A percentile compares a stretch with the other conserved stretches of the same genome.
Evolutionary conservation across 352 stramenopile species (phyloP).

Genomic region (Blastocystis sp.): DNA sequence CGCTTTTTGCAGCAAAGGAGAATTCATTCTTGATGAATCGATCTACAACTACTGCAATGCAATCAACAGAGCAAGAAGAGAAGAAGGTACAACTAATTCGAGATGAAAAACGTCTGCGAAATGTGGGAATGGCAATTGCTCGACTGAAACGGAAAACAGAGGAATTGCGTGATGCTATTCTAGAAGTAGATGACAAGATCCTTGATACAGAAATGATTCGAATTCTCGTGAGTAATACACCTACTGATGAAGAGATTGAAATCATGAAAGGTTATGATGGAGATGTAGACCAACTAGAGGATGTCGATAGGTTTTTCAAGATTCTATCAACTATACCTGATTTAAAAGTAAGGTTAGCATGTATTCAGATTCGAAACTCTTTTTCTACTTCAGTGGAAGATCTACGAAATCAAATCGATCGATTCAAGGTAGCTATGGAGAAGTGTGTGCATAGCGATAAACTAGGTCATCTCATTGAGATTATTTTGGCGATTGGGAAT

Average conservation of each 20-base stretch:
- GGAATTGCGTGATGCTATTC: not conserved
- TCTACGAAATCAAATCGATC: conserved; percentile 71
- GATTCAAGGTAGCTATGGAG: conserved; percentile 69
- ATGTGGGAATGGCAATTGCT: conserved; percentile 64
- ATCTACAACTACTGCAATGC: not conserved
- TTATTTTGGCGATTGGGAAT: conserved; percentile 76
- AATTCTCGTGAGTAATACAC: conserved; percentile 27
- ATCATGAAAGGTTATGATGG: conserved; percentile 72
- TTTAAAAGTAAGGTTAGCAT: conserved; percentile 71
- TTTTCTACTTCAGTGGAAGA: conserved; percentile 72
- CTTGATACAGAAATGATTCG: conserved; percentile 34
- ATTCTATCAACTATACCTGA: conserved; percentile 74
- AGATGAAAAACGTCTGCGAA: conserved; percentile 63
- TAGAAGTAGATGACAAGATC: not conserved
- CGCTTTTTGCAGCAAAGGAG: conserved; percentile 20
- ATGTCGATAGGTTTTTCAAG: conserved; percentile 75
- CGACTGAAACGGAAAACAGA: not conserved
- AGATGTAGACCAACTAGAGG: conserved; percentile 71
- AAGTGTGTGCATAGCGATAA: conserved; percentile 72
- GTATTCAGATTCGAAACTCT: conserved; percentile 71
- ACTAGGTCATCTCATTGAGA: conserved; percentile 71
- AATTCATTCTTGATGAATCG: not conserved
- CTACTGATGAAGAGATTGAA: conserved; percentile 66
- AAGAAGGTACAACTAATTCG: not conserved
- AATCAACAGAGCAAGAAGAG: not conserved